These are phyloP conservation scores for Termitomyces sp. DNA, from an alignment of 768 basidiomycete genomes.

Conservation along the genomic window DNA sequence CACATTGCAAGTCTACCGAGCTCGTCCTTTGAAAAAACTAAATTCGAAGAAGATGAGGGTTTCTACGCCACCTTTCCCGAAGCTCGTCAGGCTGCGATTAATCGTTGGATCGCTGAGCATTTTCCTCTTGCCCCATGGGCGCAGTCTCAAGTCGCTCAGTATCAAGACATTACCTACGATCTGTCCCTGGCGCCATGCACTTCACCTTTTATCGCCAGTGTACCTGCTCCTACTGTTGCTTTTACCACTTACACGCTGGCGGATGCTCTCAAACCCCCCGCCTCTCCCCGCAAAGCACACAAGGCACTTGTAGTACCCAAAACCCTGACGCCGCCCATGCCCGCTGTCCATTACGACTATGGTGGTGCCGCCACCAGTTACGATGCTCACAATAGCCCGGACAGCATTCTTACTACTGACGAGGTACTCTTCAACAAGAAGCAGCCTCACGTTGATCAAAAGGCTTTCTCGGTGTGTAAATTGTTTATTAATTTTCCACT, in stretches of 20 bases:
- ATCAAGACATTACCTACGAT: not conserved
- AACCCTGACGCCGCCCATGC: not conserved
- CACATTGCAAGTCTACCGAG: not conserved
- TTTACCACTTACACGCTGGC: not conserved
- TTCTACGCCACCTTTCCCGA: conserved; percentile 19
- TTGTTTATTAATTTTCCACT: not conserved
- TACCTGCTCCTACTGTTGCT: not conserved
- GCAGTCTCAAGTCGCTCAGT: not conserved
- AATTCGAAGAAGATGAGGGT: conserved; percentile 15
- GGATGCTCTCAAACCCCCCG: not conserved
- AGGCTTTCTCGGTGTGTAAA: not conserved
- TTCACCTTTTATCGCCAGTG: not conserved
- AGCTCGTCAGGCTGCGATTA: conserved; percentile 15
- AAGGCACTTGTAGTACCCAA: not conserved
- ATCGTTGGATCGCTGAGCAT: conserved; percentile 11
- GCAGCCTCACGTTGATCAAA: not conserved
- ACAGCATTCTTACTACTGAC: not conserved
- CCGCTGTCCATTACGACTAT: not conserved
- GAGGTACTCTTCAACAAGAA: not conserved
- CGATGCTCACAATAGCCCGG: not conserved
- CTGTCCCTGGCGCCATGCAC: not conserved
- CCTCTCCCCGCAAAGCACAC: not conserved
- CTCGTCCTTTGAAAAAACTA: conserved; percentile 13
- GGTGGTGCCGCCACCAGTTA: not conserved
- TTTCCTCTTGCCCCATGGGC: not conserved